A percentile compares a stretch with the other conserved stretches of the same genome.
These are phyloP conservation scores for Vaccinium myrtillus DNA, from an alignment of 148 eudicot species.

Conservation along the genomic window DNA sequence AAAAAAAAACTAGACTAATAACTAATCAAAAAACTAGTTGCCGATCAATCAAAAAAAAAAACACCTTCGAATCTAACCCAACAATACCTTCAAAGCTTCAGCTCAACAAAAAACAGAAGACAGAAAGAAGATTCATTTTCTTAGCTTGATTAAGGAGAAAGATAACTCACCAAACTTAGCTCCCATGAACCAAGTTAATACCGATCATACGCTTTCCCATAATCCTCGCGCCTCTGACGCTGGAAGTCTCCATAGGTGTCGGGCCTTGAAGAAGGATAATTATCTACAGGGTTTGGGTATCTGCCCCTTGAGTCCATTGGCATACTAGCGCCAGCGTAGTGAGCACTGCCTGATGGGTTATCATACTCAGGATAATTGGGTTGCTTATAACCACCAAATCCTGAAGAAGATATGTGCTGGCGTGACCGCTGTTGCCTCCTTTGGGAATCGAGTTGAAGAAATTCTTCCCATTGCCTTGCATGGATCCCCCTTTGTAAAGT, in stretches of 20 bases:
- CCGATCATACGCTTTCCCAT: constrained; percentile 66
- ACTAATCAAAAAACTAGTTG: not conserved
- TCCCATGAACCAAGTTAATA: constrained; percentile 39
- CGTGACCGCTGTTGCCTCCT: constrained; percentile 53
- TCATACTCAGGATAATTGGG: constrained; percentile 53
- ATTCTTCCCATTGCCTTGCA: constrained; percentile 84
- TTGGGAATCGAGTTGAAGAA: constrained; percentile 57
- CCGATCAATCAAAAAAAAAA: too few relatives aligned
- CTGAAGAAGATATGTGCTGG: constrained; percentile 50
- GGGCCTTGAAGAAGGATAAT: constrained; percentile 55
- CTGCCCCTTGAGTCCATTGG: constrained; percentile 61
- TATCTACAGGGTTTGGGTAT: constrained; percentile 45
- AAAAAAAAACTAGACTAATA: not conserved
- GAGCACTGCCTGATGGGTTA: constrained; percentile 39
- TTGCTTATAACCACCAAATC: constrained; percentile 58
- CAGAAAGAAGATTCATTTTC: not conserved
- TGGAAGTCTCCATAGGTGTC: constrained; percentile 57
- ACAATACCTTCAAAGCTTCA: not conserved
- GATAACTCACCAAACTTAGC: constrained; percentile 47
- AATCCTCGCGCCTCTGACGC: constrained; percentile 64
- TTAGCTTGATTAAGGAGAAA: constrained; percentile 17
- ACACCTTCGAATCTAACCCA: constrained; percentile 10
- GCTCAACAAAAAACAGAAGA: not conserved
- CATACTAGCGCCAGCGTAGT: constrained; percentile 42
- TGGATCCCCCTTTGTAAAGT: constrained; percentile 52